Conservation (phyloP, 139 green algal species). For the Ettlia oleoabundans region DNA sequence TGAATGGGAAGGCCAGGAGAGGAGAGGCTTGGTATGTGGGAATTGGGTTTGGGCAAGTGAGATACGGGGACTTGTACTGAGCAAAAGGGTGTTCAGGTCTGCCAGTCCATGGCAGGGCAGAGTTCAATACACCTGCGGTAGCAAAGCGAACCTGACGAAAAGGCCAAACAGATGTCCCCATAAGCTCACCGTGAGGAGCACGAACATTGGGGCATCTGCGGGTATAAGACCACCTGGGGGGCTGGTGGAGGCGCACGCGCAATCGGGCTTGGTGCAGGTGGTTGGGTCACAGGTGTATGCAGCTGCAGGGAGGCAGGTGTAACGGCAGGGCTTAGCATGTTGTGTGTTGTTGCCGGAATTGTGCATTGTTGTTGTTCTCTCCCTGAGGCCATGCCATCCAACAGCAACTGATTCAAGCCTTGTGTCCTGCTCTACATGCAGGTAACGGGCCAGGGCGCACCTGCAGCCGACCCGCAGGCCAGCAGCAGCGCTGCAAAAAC, state of each 20-base stretch:
- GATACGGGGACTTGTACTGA: no score
- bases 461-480: no score
- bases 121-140: neutral
- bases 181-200: constrained; percentile 38
- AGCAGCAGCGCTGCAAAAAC: constrained; percentile 6
- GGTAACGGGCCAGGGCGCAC: no score
- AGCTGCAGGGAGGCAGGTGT: neutral
- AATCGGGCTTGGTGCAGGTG: constrained; percentile 18
- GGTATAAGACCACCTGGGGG: constrained; percentile 32
- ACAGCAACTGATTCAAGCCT: no score
- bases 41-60: no score
- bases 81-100: no score
- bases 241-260: constrained; percentile 26
- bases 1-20: no score
- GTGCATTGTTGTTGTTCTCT: no score
- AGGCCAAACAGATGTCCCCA: neutral
- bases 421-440: no score
- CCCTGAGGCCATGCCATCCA: constrained; percentile 8
- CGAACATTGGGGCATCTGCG: constrained; percentile 35
- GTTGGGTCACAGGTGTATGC: constrained; percentile 32
- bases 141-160: neutral
- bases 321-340: neutral
- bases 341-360: no score
- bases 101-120: neutral
- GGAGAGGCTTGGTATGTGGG: no score